Base-by-base conservation (phyloP, 2,329 filamentous ascomycete species). In the Colletotrichum spaethianum region DNA sequence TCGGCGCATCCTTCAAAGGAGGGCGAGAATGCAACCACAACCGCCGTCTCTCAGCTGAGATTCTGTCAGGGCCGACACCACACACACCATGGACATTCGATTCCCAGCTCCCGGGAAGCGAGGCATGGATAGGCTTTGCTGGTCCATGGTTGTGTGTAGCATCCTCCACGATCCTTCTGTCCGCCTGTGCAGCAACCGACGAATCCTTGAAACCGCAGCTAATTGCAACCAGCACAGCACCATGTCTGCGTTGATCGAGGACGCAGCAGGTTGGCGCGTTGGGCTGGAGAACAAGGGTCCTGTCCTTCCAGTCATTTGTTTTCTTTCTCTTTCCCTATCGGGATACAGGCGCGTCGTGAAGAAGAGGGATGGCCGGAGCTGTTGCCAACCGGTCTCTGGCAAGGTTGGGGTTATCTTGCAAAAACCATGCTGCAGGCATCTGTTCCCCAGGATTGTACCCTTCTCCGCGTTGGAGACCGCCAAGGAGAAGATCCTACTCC, bases 381-480 rank as follows among this genome's bases (percentile, higher is more conserved):
- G 53, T 7, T 16, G n/a, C 36, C n/a, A n/a, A 26, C 31, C 33
- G 33, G 46, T 36, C 50, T 20, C 44, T 50, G 31, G 18, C 38
- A n/a, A 46, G 5, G 20, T 50, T 55, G 28, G 11, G n/a, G 36
- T 55, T 11, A n/a, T 36, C 18, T 26, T 62, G 46, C 33, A 33
- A 71, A 57, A 40, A 38, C 9, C 9, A 23, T 70, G 53, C 46
- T 53, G n/a, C 55, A 57, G 53, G 46, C 56, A 56, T 42, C 33
- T 52, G 42, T 68, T 72, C 64, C 64, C 57, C 59, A 16, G 69
- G 52, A 69, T 60, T 31, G 44, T n/a, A 63, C 69, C 52, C 64
- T 72, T 59, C 69, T 72, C 64, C 64, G 40, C 69, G 59, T 23
- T 28, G 31, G n/a, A 59, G 33, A 44, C 38, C 23, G 20, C 8